Evolutionary conservation across 129 eudicot species (phyloP).

Genomic region (Solidago caesia): DNA sequence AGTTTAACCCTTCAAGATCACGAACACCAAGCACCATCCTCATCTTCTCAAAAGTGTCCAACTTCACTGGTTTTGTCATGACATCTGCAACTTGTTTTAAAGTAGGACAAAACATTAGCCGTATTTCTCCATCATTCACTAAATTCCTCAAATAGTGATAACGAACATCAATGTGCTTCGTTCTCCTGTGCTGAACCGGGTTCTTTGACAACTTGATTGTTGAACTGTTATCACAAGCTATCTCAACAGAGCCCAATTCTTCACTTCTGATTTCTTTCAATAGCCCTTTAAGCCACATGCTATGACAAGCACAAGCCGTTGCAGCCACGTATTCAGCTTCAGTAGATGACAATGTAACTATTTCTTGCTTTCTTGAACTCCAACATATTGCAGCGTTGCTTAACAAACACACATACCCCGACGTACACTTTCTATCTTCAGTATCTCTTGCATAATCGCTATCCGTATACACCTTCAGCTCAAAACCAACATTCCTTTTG

Average conservation of each 20-base stretch:
- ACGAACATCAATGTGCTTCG: background rate
- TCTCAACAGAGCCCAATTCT: background rate
- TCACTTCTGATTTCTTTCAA: background rate
- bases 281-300: background rate
- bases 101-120: background rate
- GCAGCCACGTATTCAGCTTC: background rate
- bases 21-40: too few species aligned
- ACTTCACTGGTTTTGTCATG: background rate
- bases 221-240: background rate
- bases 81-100: background rate
- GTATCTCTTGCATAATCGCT: slow-evolving; percentile 37
- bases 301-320: background rate
- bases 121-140: background rate
- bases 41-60: background rate
- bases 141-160: background rate
- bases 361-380: background rate
- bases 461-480: background rate
- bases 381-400: background rate
- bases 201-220: background rate
- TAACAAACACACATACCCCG: background rate
- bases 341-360: background rate
- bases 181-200: background rate
- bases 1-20: too few species aligned
- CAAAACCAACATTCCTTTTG: too few species aligned
- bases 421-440: background rate